A percentile compares a stretch with the other conserved stretches of the same genome.
These are phyloP conservation scores for Lactuca saligna DNA, from an alignment of 129 eudicot species.

Conservation along the genomic window DNA sequence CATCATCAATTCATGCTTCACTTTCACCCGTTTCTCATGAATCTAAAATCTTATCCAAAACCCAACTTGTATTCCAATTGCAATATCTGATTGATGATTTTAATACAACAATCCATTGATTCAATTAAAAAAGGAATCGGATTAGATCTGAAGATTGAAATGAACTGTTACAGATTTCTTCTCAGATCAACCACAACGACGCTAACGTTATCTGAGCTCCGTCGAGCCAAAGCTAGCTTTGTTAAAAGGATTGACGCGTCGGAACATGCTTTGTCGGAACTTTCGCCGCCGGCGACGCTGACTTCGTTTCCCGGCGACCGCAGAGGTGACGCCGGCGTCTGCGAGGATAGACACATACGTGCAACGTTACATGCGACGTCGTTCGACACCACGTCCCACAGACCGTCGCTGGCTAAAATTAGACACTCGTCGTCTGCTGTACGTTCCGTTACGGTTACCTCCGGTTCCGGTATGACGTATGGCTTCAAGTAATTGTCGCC, in stretches of 20 bases:
- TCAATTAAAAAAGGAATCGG: background rate
- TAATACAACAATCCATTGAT: slow-evolving; percentile 9
- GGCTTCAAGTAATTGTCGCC: slow-evolving; percentile 88
- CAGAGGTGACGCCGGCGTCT: slow-evolving; percentile 45
- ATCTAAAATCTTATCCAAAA: background rate
- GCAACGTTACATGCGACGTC: slow-evolving; percentile 80
- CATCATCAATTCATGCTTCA: background rate
- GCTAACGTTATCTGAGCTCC: slow-evolving; percentile 79
- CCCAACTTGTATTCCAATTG: background rate
- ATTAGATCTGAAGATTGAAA: background rate
- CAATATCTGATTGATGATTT: background rate
- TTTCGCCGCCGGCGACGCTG: slow-evolving; percentile 43
- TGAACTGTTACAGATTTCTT: slow-evolving; percentile 25
- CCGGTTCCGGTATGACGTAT: slow-evolving; percentile 88
- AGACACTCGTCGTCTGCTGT: slow-evolving; percentile 69
- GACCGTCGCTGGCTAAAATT: slow-evolving; percentile 81
- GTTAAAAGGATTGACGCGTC: slow-evolving; percentile 91
- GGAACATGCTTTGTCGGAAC: slow-evolving; percentile 78
- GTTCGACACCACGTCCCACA: slow-evolving; percentile 94
- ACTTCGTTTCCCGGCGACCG: slow-evolving; percentile 48
- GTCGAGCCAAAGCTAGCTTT: slow-evolving; percentile 81
- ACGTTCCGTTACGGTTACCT: slow-evolving; percentile 78
- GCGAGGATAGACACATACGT: slow-evolving; percentile 65
- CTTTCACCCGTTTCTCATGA: background rate
- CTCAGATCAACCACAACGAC: slow-evolving; percentile 83